Evolutionary conservation across 441 rosid species (phyloP), one percentile per base, ranked within the genome.

Genomic region (Gossypium laxum): DNA sequence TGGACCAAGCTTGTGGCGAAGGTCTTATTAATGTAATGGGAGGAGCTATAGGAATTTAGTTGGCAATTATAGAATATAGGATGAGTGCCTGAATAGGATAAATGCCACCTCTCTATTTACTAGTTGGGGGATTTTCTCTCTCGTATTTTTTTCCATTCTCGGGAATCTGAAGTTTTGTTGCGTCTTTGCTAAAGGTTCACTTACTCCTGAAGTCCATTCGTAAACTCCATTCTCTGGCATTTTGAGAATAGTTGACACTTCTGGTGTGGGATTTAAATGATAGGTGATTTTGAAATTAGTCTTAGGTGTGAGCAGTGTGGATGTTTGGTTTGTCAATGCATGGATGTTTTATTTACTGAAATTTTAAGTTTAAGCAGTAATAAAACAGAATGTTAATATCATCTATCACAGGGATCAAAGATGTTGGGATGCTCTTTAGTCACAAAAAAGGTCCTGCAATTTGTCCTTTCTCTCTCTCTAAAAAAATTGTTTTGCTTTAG

Each of bases 391-490:
- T 28, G 11, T 48, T 14, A 24, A 48, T 48, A 47, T 66, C 14
- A 48, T 14, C 57, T 26, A 66, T 66, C 56, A 47, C 5, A 7
- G 56, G 69, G 18, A 45, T 66, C 70, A 66, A 66, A 15, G 57
- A 47, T 47, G 41, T 66, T 47, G 19, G 57, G 70, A 24, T 14
- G 58, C 58, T 67, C 7, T 67, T 67, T 48, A 48, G 57, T 48
- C 18, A 48, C 69, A 67, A 48, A 66, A 26, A 26, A 26, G 32
- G 58, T 48, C 70, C 38, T 47, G 3, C 14, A 66, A 48, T 24
- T 24, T 66, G 41, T 47, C 41, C 24, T 26, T 26, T 48, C 15
- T 63, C 32, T 63, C 15, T 38, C 12, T 43, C 24, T 21, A 11
- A n/a, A 3, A 4, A 63, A 63, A 38, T 18, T 63, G 14, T 41